These are phyloP conservation scores for Xylariomycetidae sp. DNA, from an alignment of 2,329 filamentous ascomycete species.

Conservation along the genomic window DNA sequence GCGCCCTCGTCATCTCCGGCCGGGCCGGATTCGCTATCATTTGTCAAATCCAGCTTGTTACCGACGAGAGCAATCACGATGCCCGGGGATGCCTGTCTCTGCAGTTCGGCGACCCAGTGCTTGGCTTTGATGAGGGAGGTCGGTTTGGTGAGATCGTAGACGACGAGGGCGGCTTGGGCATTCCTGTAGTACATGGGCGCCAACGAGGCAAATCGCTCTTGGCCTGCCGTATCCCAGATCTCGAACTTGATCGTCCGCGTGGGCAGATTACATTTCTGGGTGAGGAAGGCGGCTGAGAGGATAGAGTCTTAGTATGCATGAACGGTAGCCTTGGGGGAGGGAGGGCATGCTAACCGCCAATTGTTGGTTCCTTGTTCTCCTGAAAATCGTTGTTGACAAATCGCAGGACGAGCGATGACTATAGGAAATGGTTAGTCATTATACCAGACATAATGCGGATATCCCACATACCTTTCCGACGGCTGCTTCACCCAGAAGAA, in stretches of 20 bases:
- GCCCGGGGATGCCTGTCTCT: constrained; percentile 90
- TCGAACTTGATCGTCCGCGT: constrained; percentile 89
- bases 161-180: constrained; percentile 92
- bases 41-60: constrained; percentile 91
- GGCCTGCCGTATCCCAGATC: constrained; percentile 98
- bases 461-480: constrained; percentile 79
- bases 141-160: constrained; percentile 97
- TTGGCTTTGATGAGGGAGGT: constrained; percentile 94
- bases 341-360: constrained; percentile 67
- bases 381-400: constrained; percentile 99
- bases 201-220: constrained; percentile 93
- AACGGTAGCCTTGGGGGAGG: constrained; percentile 4
- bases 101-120: constrained; percentile 97
- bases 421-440: constrained; percentile 39
- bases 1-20: constrained; percentile 47
- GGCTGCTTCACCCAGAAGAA: constrained; percentile 92
- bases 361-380: constrained; percentile 99
- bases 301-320: constrained; percentile 7
- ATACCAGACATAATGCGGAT: too few species aligned
- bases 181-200: constrained; percentile 99
- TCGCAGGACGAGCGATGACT: constrained; percentile 92
- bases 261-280: constrained; percentile 96
- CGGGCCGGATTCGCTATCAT: constrained; percentile 44
- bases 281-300: constrained; percentile 83
- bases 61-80: constrained; percentile 97